Evolutionary conservation across 371 early-diverging fungal genomes (phyloP).

Genomic region (Syncephalis plumigaleata): DNA sequence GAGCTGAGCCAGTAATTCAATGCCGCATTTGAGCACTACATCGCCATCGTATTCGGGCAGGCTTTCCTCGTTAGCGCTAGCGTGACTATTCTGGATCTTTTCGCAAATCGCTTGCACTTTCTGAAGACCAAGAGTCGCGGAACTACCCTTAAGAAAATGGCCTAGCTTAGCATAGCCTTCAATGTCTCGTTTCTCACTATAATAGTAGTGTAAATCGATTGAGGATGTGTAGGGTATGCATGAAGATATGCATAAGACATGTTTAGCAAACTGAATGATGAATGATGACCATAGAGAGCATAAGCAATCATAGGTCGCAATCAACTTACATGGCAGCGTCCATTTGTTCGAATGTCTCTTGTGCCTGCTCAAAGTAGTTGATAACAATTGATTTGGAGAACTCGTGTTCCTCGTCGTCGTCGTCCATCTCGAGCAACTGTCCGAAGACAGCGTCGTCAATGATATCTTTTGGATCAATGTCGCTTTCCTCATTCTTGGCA

Average conservation of each 20-base stretch:
- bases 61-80: constrained; percentile 48
- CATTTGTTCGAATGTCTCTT: constrained; percentile 44
- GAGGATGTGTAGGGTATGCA: too few species aligned
- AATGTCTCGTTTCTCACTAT: constrained; percentile 46
- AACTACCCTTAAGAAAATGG: constrained; percentile 84
- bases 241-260: background rate
- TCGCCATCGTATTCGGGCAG: constrained; percentile 23
- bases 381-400: constrained; percentile 51
- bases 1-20: constrained; percentile 25
- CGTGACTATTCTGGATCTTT: constrained; percentile 70
- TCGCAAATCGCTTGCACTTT: constrained; percentile 72
- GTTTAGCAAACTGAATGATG: too few species aligned
- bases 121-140: constrained; percentile 71
- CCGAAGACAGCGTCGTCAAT: constrained; percentile 57
- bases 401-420: constrained; percentile 35
- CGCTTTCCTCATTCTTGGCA: too few species aligned
- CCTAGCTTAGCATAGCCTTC: constrained; percentile 55
- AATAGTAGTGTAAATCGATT: too few species aligned
- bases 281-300: too few species aligned
- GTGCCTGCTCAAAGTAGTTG: constrained; percentile 64
- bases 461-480: constrained; percentile 21
- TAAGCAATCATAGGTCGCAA: background rate
- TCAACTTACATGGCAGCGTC: constrained; percentile 41
- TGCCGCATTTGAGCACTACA: constrained; percentile 37
- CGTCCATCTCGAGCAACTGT: constrained; percentile 54